phyloP scores from a whole-genome alignment of 768 basidiomycete species.

The Xerocomellus chrysenteron region DNA sequence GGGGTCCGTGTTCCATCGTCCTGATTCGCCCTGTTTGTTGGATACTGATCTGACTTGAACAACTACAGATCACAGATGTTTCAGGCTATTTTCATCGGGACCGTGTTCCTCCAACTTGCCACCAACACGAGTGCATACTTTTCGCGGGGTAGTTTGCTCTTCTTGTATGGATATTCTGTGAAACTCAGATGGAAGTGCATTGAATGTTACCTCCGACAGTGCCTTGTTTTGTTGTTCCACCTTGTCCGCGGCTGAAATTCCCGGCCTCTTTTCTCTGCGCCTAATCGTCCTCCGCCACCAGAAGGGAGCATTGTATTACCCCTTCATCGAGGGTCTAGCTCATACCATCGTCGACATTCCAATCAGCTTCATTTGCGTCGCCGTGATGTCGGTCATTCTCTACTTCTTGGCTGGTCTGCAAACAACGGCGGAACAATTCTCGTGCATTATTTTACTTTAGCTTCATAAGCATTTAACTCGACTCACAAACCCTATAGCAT shows the following conservation, averaged over 20 bases:
- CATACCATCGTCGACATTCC: constrained; percentile 47
- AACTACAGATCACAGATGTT: constrained; percentile 35
- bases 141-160: constrained; percentile 74
- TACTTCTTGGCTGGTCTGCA: constrained; percentile 25
- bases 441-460: constrained; percentile 6
- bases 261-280: constrained; percentile 44
- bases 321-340: constrained; percentile 46
- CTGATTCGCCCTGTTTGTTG: not conserved
- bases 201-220: constrained; percentile 33
- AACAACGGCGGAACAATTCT: constrained; percentile 15
- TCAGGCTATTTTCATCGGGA: constrained; percentile 26
- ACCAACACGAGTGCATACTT: constrained; percentile 32
- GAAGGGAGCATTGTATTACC: constrained; percentile 48
- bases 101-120: constrained; percentile 42
- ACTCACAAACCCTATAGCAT: constrained; percentile 47
- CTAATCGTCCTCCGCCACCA: constrained; percentile 43
- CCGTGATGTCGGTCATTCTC: constrained; percentile 7
- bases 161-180: constrained; percentile 50
- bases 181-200: not conserved
- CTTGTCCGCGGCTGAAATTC: constrained; percentile 53
- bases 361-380: constrained; percentile 29
- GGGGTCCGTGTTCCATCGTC: not conserved
- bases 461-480: constrained; percentile 10
- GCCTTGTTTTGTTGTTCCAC: constrained; percentile 50
- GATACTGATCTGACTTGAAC: constrained; percentile 1